A percentile compares a stretch with the other conserved stretches of the same genome.
Conservation (phyloP, 331 rosid genomes). For the Stylosanthes scabra region DNA sequence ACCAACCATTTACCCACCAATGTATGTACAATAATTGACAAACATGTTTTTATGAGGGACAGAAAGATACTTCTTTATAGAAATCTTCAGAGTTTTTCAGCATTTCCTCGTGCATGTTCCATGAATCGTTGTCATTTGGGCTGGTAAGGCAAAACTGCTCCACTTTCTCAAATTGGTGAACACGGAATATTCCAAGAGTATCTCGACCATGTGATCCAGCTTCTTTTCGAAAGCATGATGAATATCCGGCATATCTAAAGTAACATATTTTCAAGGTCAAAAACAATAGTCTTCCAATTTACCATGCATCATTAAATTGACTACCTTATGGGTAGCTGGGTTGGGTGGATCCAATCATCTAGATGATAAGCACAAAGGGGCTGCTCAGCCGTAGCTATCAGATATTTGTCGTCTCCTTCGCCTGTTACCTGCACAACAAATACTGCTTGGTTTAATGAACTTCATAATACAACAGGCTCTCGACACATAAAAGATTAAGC, state of each 20-base stretch:
- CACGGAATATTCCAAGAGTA: slow-evolving; percentile 93
- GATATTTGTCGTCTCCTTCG: slow-evolving; percentile 97
- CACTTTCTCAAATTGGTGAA: slow-evolving; percentile 96
- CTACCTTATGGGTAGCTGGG: slow-evolving; percentile 86
- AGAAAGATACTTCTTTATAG: slow-evolving; percentile 62
- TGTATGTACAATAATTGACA: too few relatives aligned
- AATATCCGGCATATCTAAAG: slow-evolving; percentile 91
- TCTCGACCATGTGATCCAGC: slow-evolving; percentile 99
- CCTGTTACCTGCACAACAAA: slow-evolving; percentile 86
- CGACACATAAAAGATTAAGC: slow-evolving; percentile 16
- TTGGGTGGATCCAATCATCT: slow-evolving; percentile 96
- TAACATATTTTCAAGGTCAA: slow-evolving; percentile 18
- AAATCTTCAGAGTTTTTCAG: slow-evolving; percentile 87
- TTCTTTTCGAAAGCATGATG: slow-evolving; percentile 96
- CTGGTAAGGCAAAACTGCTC: slow-evolving; percentile 89
- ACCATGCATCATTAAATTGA: slow-evolving; percentile 13
- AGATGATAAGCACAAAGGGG: slow-evolving; percentile 92
- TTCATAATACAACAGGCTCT: slow-evolving; percentile 1
- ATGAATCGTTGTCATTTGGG: slow-evolving; percentile 82
- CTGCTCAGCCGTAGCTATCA: slow-evolving; percentile 97
- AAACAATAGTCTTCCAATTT: background rate
- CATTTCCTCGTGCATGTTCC: slow-evolving; percentile 98
- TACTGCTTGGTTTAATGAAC: background rate
- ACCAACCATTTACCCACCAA: too few relatives aligned
- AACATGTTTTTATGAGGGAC: slow-evolving; percentile 4